These are phyloP conservation scores for Vicia faba DNA, from an alignment of 306 rosid species.

Conservation along the genomic window DNA sequence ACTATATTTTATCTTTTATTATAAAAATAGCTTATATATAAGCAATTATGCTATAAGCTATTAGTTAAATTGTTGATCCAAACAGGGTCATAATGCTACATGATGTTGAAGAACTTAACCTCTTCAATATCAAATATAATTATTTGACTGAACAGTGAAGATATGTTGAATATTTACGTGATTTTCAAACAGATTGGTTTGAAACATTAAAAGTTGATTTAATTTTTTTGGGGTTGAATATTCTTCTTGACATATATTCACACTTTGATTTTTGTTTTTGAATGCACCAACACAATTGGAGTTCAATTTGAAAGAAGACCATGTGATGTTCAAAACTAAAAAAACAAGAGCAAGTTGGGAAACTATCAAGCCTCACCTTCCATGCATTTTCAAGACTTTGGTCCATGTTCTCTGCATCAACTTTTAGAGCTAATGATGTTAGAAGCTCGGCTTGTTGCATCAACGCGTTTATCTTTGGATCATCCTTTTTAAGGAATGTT, in stretches of 20 bases:
- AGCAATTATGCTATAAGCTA: too few relatives aligned
- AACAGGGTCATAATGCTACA: too few relatives aligned
- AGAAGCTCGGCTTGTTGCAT: slow-evolving; percentile 96
- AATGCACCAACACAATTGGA: background rate
- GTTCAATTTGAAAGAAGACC: too few relatives aligned
- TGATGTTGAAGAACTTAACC: too few relatives aligned
- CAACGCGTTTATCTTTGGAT: slow-evolving; percentile 76
- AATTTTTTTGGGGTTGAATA: background rate
- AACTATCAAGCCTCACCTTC: slow-evolving; percentile 71
- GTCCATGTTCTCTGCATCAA: slow-evolving; percentile 78
- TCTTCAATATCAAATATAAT: too few relatives aligned
- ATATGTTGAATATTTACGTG: too few relatives aligned
- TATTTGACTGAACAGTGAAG: too few relatives aligned
- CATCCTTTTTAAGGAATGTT: slow-evolving; percentile 84
- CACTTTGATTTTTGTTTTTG: slow-evolving; percentile 20
- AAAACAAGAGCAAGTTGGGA: slow-evolving; percentile 25
- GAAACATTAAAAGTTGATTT: background rate
- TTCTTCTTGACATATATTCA: slow-evolving; percentile 22
- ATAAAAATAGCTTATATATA: too few relatives aligned
- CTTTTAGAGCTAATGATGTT: slow-evolving; percentile 84
- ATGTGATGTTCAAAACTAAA: too few relatives aligned
- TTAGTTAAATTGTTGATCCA: too few relatives aligned
- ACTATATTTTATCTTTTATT: too few relatives aligned
- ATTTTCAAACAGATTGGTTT: background rate
- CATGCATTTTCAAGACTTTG: slow-evolving; percentile 97